phyloP scores from a whole-genome alignment of 2,329 filamentous ascomycete genomes.

The Colletotrichum simmondsii region DNA sequence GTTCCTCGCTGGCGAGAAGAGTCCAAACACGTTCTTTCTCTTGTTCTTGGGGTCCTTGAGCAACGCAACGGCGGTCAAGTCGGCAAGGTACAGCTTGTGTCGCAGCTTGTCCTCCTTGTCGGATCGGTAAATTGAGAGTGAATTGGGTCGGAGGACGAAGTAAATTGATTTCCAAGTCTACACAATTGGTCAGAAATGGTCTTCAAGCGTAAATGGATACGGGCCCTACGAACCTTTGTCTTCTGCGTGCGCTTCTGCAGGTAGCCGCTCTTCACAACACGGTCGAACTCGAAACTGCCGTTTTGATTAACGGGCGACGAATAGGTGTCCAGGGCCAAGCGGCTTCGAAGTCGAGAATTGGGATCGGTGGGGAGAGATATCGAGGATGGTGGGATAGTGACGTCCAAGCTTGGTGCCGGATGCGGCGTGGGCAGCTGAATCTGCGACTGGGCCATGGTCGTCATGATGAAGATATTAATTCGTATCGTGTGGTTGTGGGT shows the following conservation, averaged over 20 bases:
- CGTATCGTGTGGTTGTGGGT: slow-evolving; percentile 11
- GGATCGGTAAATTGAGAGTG: slow-evolving; percentile 93
- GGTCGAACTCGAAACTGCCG: slow-evolving; percentile 95
- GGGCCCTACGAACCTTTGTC: slow-evolving; percentile 77
- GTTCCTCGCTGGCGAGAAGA: slow-evolving; percentile 92
- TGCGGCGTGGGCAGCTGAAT: slow-evolving; percentile 26
- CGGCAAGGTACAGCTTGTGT: slow-evolving; percentile 87
- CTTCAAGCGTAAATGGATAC: background rate
- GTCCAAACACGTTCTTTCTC: slow-evolving; percentile 86
- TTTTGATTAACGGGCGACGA: slow-evolving; percentile 89
- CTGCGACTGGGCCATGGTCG: slow-evolving; percentile 30
- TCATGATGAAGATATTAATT: slow-evolving; percentile 9
- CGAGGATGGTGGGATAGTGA: slow-evolving; percentile 38
- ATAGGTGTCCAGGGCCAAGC: slow-evolving; percentile 71
- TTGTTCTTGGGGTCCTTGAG: slow-evolving; percentile 91
- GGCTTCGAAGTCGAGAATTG: slow-evolving; percentile 46
- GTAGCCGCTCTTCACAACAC: slow-evolving; percentile 89
- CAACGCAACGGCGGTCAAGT: slow-evolving; percentile 89
- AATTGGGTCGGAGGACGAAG: slow-evolving; percentile 89
- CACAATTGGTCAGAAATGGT: slow-evolving; percentile 8
- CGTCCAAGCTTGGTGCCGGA: slow-evolving; percentile 22
- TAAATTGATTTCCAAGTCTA: slow-evolving; percentile 92
- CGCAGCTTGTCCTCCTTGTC: slow-evolving; percentile 89
- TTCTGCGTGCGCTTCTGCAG: slow-evolving; percentile 91
- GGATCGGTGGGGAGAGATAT: slow-evolving; percentile 38